A percentile compares a stretch with the other conserved stretches of the same genome.
Evolutionary conservation across 192 early-diverging fungal genomes (phyloP).

Genomic region (Gigaspora rosea): DNA sequence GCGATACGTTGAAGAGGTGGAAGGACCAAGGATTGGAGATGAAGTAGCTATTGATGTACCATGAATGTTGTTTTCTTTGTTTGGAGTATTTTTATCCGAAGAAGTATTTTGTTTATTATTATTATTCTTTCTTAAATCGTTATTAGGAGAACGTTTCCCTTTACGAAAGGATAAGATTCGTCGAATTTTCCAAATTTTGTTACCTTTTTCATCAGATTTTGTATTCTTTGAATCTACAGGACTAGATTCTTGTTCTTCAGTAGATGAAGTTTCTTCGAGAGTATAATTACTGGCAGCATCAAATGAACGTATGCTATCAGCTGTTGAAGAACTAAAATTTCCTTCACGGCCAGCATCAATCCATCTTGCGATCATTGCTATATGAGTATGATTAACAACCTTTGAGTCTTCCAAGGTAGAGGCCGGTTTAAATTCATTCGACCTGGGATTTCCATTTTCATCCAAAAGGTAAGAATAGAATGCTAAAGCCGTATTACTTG

Average conservation of each 20-base stretch:
- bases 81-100: not conserved
- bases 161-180: constrained; percentile 3
- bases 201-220: not conserved
- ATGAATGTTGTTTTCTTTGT: not conserved
- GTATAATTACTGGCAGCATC: not conserved
- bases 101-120: too few species aligned
- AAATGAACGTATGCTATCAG: not conserved
- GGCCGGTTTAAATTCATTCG: not conserved
- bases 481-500: not conserved
- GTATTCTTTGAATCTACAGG: not conserved
- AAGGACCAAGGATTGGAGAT: not conserved
- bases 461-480: constrained; percentile 18
- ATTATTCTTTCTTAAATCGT: too few species aligned
- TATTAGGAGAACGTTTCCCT: not conserved
- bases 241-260: not conserved
- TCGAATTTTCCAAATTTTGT: not conserved
- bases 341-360: constrained; percentile 15
- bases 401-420: constrained; percentile 18
- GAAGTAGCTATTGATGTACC: not conserved
- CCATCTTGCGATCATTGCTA: constrained; percentile 16
- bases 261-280: not conserved
- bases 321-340: too few species aligned
- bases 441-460: not conserved
- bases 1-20: not conserved
- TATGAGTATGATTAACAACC: constrained; percentile 21